Base-by-base conservation (phyloP, 1,284 basidiomycete genomes). In the Tranzscheliella williamsii region DNA sequence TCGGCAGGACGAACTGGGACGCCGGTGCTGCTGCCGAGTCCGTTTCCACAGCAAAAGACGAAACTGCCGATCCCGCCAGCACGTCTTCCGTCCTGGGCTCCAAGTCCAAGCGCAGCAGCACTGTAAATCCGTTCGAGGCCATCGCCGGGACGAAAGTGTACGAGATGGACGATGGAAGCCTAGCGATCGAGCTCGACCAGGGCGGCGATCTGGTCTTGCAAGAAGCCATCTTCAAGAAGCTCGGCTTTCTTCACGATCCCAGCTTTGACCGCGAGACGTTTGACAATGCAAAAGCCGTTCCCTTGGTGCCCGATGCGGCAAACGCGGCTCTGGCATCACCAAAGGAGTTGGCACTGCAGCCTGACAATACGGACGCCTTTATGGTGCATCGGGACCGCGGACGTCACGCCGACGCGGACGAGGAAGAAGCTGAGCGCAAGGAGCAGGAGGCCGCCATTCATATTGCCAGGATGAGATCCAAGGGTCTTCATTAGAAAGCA, bases 391-490 rank as follows among this genome's bases (percentile, higher is more conserved):
- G n/a, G n/a, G 26, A 33, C 31, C 16, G 11, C 31, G 31, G 17
- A 33, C 13, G 8, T 7, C 13, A 23, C 16, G 8, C 21, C 9
- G 16, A 6, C 35, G 5, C 6, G 35, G 20, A 37, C 9, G 40
- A 46, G 3, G 51, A 31, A 16, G 34, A 54, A 16, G 42, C 21
- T 2, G 34, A 62, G 23, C 32, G 31, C 11, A 36, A 41, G 5
- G 22, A 17, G 13, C 34, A 34, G 9, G 37, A 51, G 23, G 33
- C 55, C 2, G 52, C 27, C 1, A 20, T 37, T 23, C 37, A 47
- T 26, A 7, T 55, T 16, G 51, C 51, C 21, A 23, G 58, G n/a
- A 20, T 62, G 32, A 30, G 58, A 30, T 39, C 58, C 2, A 62
- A 62, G 20, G 52, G 58, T 6, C 34, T 61, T 27, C 49, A 50